These are phyloP conservation scores for Vararia minispora DNA, from an alignment of 768 basidiomycete species.

Conservation along the genomic window DNA sequence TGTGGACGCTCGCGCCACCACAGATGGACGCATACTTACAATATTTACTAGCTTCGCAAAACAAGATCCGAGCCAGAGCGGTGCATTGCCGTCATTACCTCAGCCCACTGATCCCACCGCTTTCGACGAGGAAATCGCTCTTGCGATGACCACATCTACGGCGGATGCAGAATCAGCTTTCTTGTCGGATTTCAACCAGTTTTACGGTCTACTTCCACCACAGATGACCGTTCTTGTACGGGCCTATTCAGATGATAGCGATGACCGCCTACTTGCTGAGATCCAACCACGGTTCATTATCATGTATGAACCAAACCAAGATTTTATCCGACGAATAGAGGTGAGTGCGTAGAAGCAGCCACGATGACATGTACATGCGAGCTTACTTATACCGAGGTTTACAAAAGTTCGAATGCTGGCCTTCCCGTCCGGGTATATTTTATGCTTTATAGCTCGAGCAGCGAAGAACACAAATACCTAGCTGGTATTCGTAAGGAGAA, in stretches of 20 bases:
- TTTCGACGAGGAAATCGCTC: constrained; percentile 25
- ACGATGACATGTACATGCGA: neutral
- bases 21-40: neutral
- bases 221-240: constrained; percentile 79
- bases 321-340: constrained; percentile 88
- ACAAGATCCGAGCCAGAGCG: neutral
- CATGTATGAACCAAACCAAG: constrained; percentile 91
- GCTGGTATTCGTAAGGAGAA: constrained; percentile 85
- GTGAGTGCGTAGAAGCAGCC: constrained; percentile 31
- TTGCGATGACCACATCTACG: constrained; percentile 17
- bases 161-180: constrained; percentile 8
- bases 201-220: constrained; percentile 70
- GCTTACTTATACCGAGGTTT: constrained; percentile 45
- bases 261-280: constrained; percentile 81
- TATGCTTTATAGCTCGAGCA: constrained; percentile 87
- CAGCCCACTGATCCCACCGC: neutral
- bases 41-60: constrained; percentile 6
- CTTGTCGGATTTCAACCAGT: constrained; percentile 49
- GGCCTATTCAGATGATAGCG: constrained; percentile 84
- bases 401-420: constrained; percentile 75
- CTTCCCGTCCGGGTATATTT: constrained; percentile 86
- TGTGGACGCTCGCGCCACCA: too few relatives aligned
- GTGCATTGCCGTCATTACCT: too few relatives aligned
- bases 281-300: constrained; percentile 86
- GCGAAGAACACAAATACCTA: constrained; percentile 94